Evolutionary conservation across 495 filamentous ascomycete genomes (phyloP).

Genomic region (Penicillium paxilli): DNA sequence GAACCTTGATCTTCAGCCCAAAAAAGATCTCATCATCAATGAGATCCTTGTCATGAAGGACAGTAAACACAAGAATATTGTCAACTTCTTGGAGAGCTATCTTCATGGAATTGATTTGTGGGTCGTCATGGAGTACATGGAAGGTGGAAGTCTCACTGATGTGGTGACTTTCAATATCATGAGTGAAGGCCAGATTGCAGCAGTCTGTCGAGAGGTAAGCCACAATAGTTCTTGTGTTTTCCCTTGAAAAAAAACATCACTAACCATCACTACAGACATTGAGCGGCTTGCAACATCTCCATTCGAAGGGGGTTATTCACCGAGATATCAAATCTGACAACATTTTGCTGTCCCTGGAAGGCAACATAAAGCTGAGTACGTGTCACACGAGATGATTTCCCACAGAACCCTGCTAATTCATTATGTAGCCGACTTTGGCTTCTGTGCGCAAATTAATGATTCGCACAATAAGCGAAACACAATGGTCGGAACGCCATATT

Average conservation of each 20-base stretch:
- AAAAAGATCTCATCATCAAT: conserved; percentile 98
- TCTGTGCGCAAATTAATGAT: conserved; percentile 98
- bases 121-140: conserved; percentile 99
- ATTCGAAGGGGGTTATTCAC: conserved; percentile 97
- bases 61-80: conserved; percentile 96
- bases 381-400: conserved; percentile 12
- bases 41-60: conserved; percentile 99
- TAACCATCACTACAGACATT: conserved; percentile 56
- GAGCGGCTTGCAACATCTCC: conserved; percentile 88
- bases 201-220: conserved; percentile 84
- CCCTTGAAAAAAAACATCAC: background rate
- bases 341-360: conserved; percentile 90
- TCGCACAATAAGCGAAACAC: conserved; percentile 95
- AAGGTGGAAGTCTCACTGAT: conserved; percentile 94
- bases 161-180: conserved; percentile 99
- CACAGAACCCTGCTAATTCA: conserved; percentile 29
- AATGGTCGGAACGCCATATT: conserved; percentile 98
- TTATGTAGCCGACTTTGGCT: conserved; percentile 87
- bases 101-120: conserved; percentile 86
- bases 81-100: conserved; percentile 98
- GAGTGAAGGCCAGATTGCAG: conserved; percentile 94
- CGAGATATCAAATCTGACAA: conserved; percentile 99
- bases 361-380: conserved; percentile 97
- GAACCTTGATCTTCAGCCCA: conserved; percentile 97
- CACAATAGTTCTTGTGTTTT: background rate